A percentile compares a stretch with the other conserved stretches of the same genome.
These are phyloP conservation scores for Anthoceros angustus DNA, from an alignment of 225 moss, liverwort and hornwort genomes.

Conservation along the genomic window DNA sequence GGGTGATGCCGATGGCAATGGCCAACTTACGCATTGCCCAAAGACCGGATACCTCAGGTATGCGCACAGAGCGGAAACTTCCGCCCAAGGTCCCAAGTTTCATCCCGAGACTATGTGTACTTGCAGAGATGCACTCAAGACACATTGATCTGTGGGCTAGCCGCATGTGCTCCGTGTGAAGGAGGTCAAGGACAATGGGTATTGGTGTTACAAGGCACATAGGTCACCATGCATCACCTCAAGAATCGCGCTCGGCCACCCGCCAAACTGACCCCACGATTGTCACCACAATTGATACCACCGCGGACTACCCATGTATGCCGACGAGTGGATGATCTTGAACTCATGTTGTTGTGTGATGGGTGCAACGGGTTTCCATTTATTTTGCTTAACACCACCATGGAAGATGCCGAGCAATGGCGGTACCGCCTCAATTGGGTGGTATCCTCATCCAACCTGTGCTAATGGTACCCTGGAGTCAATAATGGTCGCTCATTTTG, in stretches of 20 bases:
- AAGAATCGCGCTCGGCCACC: too few relatives aligned
- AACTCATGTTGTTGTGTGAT: not conserved
- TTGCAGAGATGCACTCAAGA: not conserved
- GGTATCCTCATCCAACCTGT: too few relatives aligned
- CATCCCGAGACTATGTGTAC: conserved; percentile 5
- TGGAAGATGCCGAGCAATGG: too few relatives aligned
- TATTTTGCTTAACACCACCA: not conserved
- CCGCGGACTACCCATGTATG: not conserved
- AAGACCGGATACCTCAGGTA: not conserved
- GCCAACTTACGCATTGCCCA: not conserved
- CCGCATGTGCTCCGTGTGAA: not conserved
- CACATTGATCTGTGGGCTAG: not conserved
- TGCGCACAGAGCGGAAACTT: not conserved
- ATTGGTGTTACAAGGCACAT: not conserved
- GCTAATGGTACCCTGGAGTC: too few relatives aligned
- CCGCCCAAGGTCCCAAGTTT: not conserved
- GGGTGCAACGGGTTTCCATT: not conserved
- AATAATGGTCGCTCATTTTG: too few relatives aligned
- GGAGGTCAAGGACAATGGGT: not conserved
- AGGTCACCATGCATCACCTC: too few relatives aligned
- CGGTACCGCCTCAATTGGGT: too few relatives aligned
- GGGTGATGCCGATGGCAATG: conserved; percentile 5
- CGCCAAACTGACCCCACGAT: too few relatives aligned
- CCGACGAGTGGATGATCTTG: not conserved
- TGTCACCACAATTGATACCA: too few relatives aligned